Percentiles rank a stretch among this genome's conserved stretches.
Conservation (phyloP, 306 rosid species). For the Rosa multiflora region DNA sequence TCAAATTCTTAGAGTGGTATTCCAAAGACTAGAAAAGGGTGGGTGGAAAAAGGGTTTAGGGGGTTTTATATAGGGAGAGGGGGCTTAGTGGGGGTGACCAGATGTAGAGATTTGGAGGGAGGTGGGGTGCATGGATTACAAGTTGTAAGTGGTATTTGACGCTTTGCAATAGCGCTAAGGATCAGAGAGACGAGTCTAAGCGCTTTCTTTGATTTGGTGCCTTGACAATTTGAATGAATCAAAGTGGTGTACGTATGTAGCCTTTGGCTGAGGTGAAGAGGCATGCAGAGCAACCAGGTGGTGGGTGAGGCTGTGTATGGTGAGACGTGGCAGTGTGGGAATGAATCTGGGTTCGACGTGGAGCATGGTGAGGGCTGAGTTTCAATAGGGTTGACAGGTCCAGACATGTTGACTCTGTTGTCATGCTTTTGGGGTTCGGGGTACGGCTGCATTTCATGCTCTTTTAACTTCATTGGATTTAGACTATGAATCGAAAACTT, state of each 20-base stretch:
- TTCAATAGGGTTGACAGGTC: background rate
- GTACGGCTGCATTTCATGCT: background rate
- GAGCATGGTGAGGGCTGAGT: conserved; percentile 14
- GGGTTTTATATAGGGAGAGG: background rate
- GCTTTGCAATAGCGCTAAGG: conserved; percentile 32
- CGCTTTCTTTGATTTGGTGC: conserved; percentile 7
- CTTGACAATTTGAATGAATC: background rate
- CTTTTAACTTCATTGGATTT: background rate
- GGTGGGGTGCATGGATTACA: conserved; percentile 56
- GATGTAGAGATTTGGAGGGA: conserved; percentile 36
- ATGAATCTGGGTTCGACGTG: conserved; percentile 33
- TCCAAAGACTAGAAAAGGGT: background rate
- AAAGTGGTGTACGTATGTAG: background rate
- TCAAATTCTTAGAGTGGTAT: background rate
- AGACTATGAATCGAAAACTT: background rate
- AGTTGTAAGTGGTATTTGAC: conserved; percentile 28
- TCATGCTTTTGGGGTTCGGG: background rate
- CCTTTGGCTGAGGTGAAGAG: conserved; percentile 29
- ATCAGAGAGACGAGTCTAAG: conserved; percentile 3
- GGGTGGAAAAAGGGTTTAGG: background rate
- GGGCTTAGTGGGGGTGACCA: conserved; percentile 20
- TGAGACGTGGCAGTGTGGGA: conserved; percentile 28
- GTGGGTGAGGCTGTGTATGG: background rate
- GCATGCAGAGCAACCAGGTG: conserved; percentile 11
- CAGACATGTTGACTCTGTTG: background rate